phyloP scores from a whole-genome alignment of 345 rosid species.

The Bruguiera sexangula region DNA sequence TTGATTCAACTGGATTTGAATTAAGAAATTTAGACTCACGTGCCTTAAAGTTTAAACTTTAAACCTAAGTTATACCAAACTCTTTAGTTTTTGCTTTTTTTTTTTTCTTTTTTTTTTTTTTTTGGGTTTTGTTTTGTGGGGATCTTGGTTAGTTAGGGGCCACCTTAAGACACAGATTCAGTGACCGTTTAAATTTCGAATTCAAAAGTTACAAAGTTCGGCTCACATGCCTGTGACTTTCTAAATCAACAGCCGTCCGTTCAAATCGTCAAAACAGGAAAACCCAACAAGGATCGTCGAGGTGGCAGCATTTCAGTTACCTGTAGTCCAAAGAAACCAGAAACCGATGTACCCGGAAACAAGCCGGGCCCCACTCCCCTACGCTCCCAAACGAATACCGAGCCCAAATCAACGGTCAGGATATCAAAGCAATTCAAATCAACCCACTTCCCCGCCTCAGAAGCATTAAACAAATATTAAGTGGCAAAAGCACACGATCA shows the following conservation, averaged over 20 bases:
- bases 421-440: conserved; percentile 2
- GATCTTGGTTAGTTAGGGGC: no score
- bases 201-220: conserved; percentile 10
- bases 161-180: background rate
- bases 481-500: conserved; percentile 13
- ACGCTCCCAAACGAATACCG: conserved; percentile 3
- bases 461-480: conserved; percentile 7
- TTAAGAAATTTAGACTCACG: no score
- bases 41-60: no score
- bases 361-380: conserved; percentile 4
- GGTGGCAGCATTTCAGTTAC: conserved; percentile 12
- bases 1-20: no score
- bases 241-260: background rate
- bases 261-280: background rate
- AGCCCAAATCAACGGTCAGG: conserved; percentile 6
- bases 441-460: conserved; percentile 11
- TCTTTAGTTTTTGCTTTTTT: no score
- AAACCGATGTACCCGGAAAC: background rate
- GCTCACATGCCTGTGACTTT: conserved; percentile 20
- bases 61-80: no score
- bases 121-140: no score
- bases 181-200: conserved; percentile 50
- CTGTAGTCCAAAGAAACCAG: background rate
- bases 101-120: no score
- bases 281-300: background rate